Base-by-base conservation (phyloP, 2,329 filamentous ascomycete species). In the Aspergillus ruber region DNA sequence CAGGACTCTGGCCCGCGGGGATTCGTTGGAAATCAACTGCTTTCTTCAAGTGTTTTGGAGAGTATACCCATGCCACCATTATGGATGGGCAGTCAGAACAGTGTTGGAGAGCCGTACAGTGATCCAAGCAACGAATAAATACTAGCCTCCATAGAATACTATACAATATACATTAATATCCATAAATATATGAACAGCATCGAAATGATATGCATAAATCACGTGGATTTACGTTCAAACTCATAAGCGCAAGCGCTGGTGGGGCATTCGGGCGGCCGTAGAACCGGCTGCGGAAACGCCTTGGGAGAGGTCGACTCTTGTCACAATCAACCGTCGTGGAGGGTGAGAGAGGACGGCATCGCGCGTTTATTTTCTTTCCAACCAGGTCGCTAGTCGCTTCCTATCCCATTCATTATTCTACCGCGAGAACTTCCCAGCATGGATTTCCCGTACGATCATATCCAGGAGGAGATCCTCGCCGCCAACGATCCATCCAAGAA, bases 381-480 rank as follows among this genome's bases (percentile, higher is more conserved):
- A 33, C 46, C 33, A 35, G 17, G 33, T 35, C 33, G 33, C 33
- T 7, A 10, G n/a, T 36, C 17, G 33, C 17, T 17, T 36, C 33
- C 8, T 36, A 17, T 7, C 9, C 2, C n/a, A 12, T 27, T 25
- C 23, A 35, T 27, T 21, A 6, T 15, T 6, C 32, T 36, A 42
- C 35, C 35, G 43, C 38, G 43, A 43, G 41, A 25, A 17, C n/a
- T 10, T n/a, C 3, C 6, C 10, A 23, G 10, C 4, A 97, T 98
- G 93, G 93, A 98, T 80, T 78, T 94, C 63, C 90, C 90, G 40
- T 98, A 97, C 79, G 93, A 98, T 65, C 90, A 95, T 69, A 95
- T 97, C 61, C 84, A 89, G 66, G 89, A 95, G 74, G 85, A 93
- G 67, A 80, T 82, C 44, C 79, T 88, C 57, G 53, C 66, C 52